These are phyloP conservation scores for Juncus effusus DNA, from an alignment of 176 grass and related monocot species.

Conservation along the genomic window DNA sequence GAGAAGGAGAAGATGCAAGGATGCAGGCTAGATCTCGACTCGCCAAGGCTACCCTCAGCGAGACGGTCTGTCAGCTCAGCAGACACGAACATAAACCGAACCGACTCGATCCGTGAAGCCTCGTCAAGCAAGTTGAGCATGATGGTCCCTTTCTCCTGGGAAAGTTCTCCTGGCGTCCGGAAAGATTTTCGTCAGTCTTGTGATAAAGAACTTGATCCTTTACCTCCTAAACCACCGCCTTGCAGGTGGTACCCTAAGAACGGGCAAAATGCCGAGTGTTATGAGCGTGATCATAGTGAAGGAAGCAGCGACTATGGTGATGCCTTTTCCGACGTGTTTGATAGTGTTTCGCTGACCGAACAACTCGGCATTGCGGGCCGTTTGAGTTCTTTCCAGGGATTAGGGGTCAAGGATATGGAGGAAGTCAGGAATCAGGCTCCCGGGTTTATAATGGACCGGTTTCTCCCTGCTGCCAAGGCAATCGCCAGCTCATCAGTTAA, in stretches of 20 bases:
- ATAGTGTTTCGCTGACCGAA: slow-evolving; percentile 55
- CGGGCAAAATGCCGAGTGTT: slow-evolving; percentile 4
- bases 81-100: slow-evolving; percentile 25
- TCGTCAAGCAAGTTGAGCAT: slow-evolving; percentile 44
- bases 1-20: slow-evolving; percentile 25
- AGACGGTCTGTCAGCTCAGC: slow-evolving; percentile 50
- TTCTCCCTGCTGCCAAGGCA: slow-evolving; percentile 25
- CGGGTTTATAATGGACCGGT: slow-evolving; percentile 67
- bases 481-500: slow-evolving; percentile 36
- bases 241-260: slow-evolving; percentile 32
- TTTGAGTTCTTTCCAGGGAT: slow-evolving; percentile 67
- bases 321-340: slow-evolving; percentile 60
- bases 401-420: slow-evolving; percentile 53
- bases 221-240: slow-evolving; percentile 51
- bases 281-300: slow-evolving; percentile 39
- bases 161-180: slow-evolving; percentile 81
- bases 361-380: slow-evolving; percentile 49
- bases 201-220: slow-evolving; percentile 24
- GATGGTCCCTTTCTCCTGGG: slow-evolving; percentile 85
- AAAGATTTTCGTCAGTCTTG: slow-evolving; percentile 29
- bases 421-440: slow-evolving; percentile 38
- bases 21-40: slow-evolving; percentile 50
- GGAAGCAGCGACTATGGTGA: slow-evolving; percentile 47
- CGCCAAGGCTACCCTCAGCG: slow-evolving; percentile 59
- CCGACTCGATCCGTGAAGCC: slow-evolving; percentile 20